Base-by-base conservation (phyloP, 306 rosid species). In the Medicago arabica region DNA sequence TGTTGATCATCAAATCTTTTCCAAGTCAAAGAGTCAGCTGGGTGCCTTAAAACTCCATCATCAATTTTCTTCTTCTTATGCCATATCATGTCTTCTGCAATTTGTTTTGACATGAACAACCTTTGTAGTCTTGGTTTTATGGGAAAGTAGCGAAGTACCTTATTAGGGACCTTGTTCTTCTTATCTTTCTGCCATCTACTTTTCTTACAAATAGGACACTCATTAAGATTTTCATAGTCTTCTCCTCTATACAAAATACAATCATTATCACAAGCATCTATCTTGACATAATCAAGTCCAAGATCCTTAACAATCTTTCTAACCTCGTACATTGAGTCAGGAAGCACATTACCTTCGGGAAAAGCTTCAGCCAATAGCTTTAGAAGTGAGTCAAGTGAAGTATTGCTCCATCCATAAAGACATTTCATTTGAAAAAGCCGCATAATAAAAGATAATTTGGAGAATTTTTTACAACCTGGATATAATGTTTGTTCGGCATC, bases 201-300 rank as follows among this genome's bases (percentile, higher is more conserved):
- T 60, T 60, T 12, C 19, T 9, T 18, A 60, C 43, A 60, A 60
- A 12, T 60, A 60, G 41, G 43, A 23, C 18, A 60, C 8, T 60
- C 18, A 14, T 60, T 34, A 25, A 60, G 40, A 60, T 31, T 60
- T 60, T 38, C 28, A 3, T 64, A 3, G 11, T 39, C 70, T n/a
- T 31, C 15, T 61, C 31, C 50, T 39, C 41, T 25, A 31, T 28
- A 31, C 67, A 61, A 61, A 31, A 31, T 64, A 17, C 13, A 64
- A 11, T 64, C 51, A 64, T 39, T 39, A 40, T 8, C 31, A 4
- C 70, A 64, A 39, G 70, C 50, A 64, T 64, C 50, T 64, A 39
- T 64, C 51, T 64, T 64, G 8, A 38, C 51, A 64, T 64, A 64
- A 64, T 64, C 51, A 64, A 64, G 70, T 64, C 50, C 70, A 64